Percentiles rank a stretch among this genome's conserved stretches.
These are phyloP conservation scores for Moricandia arvensis DNA, from an alignment of 345 rosid genomes.

Conservation along the genomic window DNA sequence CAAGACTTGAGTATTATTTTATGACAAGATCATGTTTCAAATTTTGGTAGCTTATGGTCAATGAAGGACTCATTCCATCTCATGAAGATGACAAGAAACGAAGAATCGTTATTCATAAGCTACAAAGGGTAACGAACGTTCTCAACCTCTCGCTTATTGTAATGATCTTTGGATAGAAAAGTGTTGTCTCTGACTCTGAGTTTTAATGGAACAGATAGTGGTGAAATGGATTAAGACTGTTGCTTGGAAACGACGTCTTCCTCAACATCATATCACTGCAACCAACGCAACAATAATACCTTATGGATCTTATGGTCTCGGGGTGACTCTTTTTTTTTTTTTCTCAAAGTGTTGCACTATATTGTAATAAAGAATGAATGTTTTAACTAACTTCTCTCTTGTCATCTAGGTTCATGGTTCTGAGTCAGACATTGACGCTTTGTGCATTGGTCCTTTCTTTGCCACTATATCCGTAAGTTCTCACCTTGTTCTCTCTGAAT, in stretches of 20 bases:
- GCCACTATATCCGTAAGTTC: slow-evolving; percentile 51
- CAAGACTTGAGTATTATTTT: not conserved
- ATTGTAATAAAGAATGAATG: too few species aligned
- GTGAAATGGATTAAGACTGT: slow-evolving; percentile 49
- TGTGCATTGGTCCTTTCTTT: slow-evolving; percentile 58
- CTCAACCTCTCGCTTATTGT: not conserved
- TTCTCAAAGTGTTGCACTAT: not conserved
- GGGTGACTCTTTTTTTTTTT: slow-evolving; percentile 38
- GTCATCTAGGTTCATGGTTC: slow-evolving; percentile 51
- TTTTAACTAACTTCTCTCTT: slow-evolving; percentile 2
- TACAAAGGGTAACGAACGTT: slow-evolving; percentile 42
- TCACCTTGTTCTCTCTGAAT: not conserved
- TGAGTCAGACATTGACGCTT: slow-evolving; percentile 59
- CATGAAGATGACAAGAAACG: slow-evolving; percentile 49
- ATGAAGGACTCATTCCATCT: slow-evolving; percentile 50
- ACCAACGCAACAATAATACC: slow-evolving; percentile 49
- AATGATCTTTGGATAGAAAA: not conserved
- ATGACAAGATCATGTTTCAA: not conserved
- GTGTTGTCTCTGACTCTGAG: not conserved
- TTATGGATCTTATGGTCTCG: slow-evolving; percentile 63
- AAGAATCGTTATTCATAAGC: slow-evolving; percentile 37
- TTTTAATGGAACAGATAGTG: not conserved
- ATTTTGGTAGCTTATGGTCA: slow-evolving; percentile 40
- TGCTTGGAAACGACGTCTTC: slow-evolving; percentile 53
- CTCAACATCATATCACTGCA: slow-evolving; percentile 40